A percentile compares a stretch with the other conserved stretches of the same genome.
Conservation (phyloP, 192 early-diverging fungal species). For the Pilobolus umbonatus region DNA sequence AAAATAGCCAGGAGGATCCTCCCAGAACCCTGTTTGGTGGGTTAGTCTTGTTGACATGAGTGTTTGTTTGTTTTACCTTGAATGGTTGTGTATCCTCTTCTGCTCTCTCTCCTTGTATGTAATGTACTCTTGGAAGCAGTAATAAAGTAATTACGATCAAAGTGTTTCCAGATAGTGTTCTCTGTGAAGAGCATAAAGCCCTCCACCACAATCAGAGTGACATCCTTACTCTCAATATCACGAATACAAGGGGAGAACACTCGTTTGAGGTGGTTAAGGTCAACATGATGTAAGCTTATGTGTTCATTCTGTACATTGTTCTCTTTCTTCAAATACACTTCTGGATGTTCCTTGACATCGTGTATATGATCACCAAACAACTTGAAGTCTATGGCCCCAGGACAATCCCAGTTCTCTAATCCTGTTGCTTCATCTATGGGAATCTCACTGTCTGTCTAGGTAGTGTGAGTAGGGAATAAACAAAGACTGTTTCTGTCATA, state of each 20-base stretch:
- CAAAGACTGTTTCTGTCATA: conserved; percentile 3
- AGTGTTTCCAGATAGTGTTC: conserved; percentile 31
- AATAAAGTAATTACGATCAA: conserved; percentile 55
- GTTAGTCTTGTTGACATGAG: no score
- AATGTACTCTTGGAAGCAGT: conserved; percentile 56
- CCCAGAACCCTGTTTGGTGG: conserved; percentile 73
- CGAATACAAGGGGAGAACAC: no score
- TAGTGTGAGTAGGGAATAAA: not conserved
- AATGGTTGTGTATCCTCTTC: conserved; percentile 69
- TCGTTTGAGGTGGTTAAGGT: no score
- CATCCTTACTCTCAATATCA: no score
- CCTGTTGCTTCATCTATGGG: conserved; percentile 53
- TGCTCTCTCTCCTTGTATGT: conserved; percentile 55
- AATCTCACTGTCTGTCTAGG: conserved; percentile 4
- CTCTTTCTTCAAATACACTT: conserved; percentile 40
- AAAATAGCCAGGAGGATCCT: conserved; percentile 74
- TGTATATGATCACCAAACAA: conserved; percentile 31
- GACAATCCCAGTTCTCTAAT: conserved; percentile 77
- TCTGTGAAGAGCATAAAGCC: conserved; percentile 77
- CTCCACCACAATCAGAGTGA: conserved; percentile 58
- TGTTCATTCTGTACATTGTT: conserved; percentile 33
- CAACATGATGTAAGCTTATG: no score
- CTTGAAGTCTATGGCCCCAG: conserved; percentile 57
- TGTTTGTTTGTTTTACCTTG: no score
- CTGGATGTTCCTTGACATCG: conserved; percentile 34